Percentiles rank a stretch among this genome's conserved stretches.
Evolutionary conservation across 108 stramenopile species (phyloP).

Genomic region (Discostella stelligeroides): DNA sequence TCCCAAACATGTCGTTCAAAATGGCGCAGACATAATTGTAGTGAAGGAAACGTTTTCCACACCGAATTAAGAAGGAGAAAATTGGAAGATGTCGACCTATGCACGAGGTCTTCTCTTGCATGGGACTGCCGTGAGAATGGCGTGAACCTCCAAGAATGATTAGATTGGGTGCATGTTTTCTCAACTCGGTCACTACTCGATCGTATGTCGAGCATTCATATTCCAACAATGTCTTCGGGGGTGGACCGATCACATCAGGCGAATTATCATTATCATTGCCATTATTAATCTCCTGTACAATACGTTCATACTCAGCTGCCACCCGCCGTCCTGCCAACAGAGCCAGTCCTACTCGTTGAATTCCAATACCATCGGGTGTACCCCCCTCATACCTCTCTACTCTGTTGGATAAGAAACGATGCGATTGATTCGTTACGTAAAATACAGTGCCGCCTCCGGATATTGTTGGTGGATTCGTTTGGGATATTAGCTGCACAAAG

Average conservation of each 20-base stretch:
- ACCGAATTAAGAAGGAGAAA: conserved; percentile 83
- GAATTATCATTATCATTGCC: conserved; percentile 4
- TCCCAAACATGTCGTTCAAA: conserved; percentile 97
- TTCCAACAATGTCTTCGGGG: conserved; percentile 49
- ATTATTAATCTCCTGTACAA: conserved; percentile 22
- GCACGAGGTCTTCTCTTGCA: conserved; percentile 6
- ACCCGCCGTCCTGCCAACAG: conserved; percentile 74
- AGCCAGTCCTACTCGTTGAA: conserved; percentile 87
- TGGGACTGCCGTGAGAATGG: conserved; percentile 10
- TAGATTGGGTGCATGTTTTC: conserved; percentile 73
- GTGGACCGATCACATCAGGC: background rate
- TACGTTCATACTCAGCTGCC: conserved; percentile 53
- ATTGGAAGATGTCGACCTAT: conserved; percentile 66
- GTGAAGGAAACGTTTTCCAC: conserved; percentile 86
- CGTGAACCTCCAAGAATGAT: conserved; percentile 69
- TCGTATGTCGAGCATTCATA: conserved; percentile 71
- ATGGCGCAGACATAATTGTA: conserved; percentile 97
- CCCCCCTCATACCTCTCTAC: conserved; percentile 98
- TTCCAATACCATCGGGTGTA: conserved; percentile 93
- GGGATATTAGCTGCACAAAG: conserved; percentile 53
- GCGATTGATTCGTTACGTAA: conserved; percentile 90
- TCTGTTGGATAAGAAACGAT: conserved; percentile 93
- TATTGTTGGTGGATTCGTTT: conserved; percentile 67
- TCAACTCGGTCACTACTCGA: conserved; percentile 50
- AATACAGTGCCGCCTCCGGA: conserved; percentile 98